Percentiles rank a stretch among this genome's conserved stretches.
These are phyloP conservation scores for Mitragyna speciosa DNA, from an alignment of 257 asterid genomes.

Conservation along the genomic window DNA sequence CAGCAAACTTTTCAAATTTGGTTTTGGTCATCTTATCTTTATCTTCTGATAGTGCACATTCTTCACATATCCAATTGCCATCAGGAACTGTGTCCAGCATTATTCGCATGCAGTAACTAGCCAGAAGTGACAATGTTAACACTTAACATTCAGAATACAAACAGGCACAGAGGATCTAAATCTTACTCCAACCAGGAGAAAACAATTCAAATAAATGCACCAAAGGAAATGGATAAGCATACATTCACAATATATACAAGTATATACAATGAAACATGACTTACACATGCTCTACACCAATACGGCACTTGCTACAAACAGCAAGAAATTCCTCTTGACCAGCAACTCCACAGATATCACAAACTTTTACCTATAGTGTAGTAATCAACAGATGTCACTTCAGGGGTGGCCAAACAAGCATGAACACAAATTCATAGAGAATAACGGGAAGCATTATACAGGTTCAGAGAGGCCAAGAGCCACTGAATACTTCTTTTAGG, in stretches of 20 bases:
- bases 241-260: background rate
- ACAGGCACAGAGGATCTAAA: slow-evolving; percentile 11
- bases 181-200: slow-evolving; percentile 2
- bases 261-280: slow-evolving; percentile 11
- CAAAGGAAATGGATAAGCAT: background rate
- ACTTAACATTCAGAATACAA: background rate
- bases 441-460: background rate
- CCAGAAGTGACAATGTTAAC: slow-evolving; percentile 10
- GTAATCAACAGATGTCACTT: background rate
- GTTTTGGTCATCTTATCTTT: slow-evolving; percentile 7
- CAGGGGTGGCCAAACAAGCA: background rate
- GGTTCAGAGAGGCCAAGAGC: background rate
- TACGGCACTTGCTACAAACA: slow-evolving; percentile 77
- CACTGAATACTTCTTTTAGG: no score
- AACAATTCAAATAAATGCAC: background rate
- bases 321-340: slow-evolving; percentile 93
- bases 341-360: slow-evolving; percentile 78
- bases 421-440: background rate
- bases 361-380: background rate
- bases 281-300: slow-evolving; percentile 98
- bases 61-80: slow-evolving; percentile 93
- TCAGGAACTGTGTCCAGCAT: slow-evolving; percentile 72
- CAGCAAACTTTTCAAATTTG: background rate
- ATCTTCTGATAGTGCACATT: slow-evolving; percentile 36
- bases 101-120: slow-evolving; percentile 90